Conservation (phyloP, 306 rosid genomes). For the Ceratonia siliqua region DNA sequence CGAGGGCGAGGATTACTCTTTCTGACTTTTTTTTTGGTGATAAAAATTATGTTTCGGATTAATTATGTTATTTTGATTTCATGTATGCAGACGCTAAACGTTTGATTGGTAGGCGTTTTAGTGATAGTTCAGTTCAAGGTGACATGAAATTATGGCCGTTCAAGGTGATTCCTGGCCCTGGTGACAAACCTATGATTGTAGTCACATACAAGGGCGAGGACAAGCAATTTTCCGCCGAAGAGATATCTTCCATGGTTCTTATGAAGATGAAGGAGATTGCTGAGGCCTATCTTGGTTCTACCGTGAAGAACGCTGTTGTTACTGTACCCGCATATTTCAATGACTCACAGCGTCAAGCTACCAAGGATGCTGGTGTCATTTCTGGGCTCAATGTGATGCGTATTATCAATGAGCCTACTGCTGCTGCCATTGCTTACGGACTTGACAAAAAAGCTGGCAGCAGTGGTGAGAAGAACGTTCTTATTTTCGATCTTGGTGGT, state of each 20-base stretch:
- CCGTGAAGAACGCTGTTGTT: conserved; percentile 51
- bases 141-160: conserved; percentile 61
- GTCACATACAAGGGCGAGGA: conserved; percentile 55
- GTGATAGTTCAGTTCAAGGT: conserved; percentile 45
- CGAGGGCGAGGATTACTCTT: too few relatives aligned
- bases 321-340: conserved; percentile 62
- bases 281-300: conserved; percentile 50
- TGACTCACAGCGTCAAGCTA: conserved; percentile 63
- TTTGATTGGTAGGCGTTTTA: conserved; percentile 49
- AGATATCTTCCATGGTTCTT: conserved; percentile 62
- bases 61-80: background rate
- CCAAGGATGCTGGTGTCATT: conserved; percentile 59
- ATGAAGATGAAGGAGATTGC: conserved; percentile 61
- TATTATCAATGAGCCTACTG: conserved; percentile 57
- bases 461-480: conserved; percentile 48
- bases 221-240: conserved; percentile 54
- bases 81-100: conserved; percentile 51
- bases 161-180: conserved; percentile 54
- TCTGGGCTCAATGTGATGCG: conserved; percentile 60
- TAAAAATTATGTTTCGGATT: background rate
- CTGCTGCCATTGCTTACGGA: conserved; percentile 62
- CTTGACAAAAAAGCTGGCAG: conserved; percentile 52
- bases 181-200: conserved; percentile 55
- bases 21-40: background rate
- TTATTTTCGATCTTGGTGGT: conserved; percentile 60